Evolutionary conservation across 2,329 filamentous ascomycete genomes (phyloP), one percentile per base, ranked within the genome.

Genomic region (Coleophoma crateriformis): DNA sequence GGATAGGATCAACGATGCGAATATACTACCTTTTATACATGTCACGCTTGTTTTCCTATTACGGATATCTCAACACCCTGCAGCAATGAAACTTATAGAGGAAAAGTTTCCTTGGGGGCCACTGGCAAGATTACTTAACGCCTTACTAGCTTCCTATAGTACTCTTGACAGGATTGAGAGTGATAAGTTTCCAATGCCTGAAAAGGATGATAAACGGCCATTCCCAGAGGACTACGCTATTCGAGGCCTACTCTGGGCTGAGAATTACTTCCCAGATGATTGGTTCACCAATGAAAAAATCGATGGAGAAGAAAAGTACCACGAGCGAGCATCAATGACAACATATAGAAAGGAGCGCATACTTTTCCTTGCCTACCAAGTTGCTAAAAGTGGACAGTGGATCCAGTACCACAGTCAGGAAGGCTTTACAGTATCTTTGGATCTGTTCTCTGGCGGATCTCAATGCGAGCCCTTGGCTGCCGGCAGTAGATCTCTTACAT

Each of bases 171-270:
- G 50, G 11, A 57, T 61, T 45, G 54, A 60, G 27, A 43, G 34
- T 32, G 35, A 51, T 1, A 34, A 47, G 1, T 60, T 63, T 33
- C 60, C 60, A 2, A 33, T 53, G 5, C 58, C 58, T 1, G 55
- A 58, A 35, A 59, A 58, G 35, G 57, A 61, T 34, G 59, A 59
- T 4, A 37, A 56, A 15, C 53, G 56, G 3, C 58, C 59, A 14
- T 58, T 63, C 15, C 59, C 61, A 1, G 61, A 64, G 35, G 62
- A 64, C 14, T 63, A 56, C 43, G 60, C 58, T 8, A 51, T 64
- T 32, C 56, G 59, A 19, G 62, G 62, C 0, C 49, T 64, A 3
- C 45, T 59, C 0, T 64, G 55, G 51, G 51, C 58, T 2, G 53
- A 57, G 1, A 46, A 52, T 4, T 64, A 63, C 35, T 64, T 57